Evolutionary conservation across 371 early-diverging fungal species (phyloP), one percentile per base, ranked within the genome.

Genomic region (Syncephalastrum racemosum): DNA sequence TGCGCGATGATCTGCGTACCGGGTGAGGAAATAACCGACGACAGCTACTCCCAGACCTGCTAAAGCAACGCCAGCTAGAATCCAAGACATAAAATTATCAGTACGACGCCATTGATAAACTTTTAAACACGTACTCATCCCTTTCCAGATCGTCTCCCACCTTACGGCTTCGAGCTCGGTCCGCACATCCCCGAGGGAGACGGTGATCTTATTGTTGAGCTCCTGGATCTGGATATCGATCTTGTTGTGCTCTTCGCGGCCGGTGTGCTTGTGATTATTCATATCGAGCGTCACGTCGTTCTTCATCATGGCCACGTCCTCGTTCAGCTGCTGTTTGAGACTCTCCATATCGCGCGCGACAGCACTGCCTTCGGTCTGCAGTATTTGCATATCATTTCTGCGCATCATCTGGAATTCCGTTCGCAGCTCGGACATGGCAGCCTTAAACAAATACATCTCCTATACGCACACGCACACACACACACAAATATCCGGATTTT

Each of bases 111-210:
- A n/a, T 16, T 19, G 16, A 41, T 18, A 41, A 8, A 2, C 2
- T 46, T 7, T 50, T 4, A 27, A 19, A 8, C 13, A 50, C 57
- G 55, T 66, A 64, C 63, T 51, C 67, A 90, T 74, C n/a, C 88
- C 90, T 25, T 83, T 82, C 62, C 90, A 80, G 13, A 87, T 90
- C 0, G 89, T 80, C 43, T 89, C 87, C 75, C 88, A 83, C 62
- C 87, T 88, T 50, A 94, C 81, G 4, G 92, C 90, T 68, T 96
- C 96, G 60, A 95, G 86, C 25, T 83, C 84, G 3, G 95, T 94
- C 49, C 90, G 82, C 68, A 95, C 78, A 58, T 90, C 90, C 46
- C 92, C 90, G 20, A 92, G 58, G 23, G 80, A 67, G 7, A 93
- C 79, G 55, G 88, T 86, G 54, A 91, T 88, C 62, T 87, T 90